Evolutionary conservation across 2,329 filamentous ascomycete species (phyloP).

Genomic region (Colletotrichum melonis): DNA sequence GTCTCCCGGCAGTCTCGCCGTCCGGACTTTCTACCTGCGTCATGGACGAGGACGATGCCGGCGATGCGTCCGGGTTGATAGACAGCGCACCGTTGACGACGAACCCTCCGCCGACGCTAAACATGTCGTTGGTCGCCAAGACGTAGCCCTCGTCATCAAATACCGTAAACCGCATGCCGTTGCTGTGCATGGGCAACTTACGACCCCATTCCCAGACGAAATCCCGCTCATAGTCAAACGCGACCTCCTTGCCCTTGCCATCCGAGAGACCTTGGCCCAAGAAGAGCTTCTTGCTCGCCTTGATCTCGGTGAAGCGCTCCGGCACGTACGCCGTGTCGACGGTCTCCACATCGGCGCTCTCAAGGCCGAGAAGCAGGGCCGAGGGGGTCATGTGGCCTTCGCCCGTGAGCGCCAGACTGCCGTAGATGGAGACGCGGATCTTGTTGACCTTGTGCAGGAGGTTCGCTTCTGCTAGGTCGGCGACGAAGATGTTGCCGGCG

Average conservation of each 20-base stretch:
- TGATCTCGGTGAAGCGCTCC: constrained; percentile 57
- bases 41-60: constrained; percentile 25
- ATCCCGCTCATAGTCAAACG: constrained; percentile 60
- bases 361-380: constrained; percentile 60
- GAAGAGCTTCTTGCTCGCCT: constrained; percentile 55
- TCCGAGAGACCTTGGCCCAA: constrained; percentile 54
- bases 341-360: constrained; percentile 60
- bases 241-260: constrained; percentile 56
- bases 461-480: constrained; percentile 57
- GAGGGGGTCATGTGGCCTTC: constrained; percentile 65
- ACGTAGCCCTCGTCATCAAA: constrained; percentile 59
- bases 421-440: constrained; percentile 61
- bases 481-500: constrained; percentile 62
- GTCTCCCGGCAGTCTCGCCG: constrained; percentile 35
- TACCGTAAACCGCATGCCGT: constrained; percentile 63
- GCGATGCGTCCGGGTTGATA: constrained; percentile 46
- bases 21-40: constrained; percentile 38
- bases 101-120: constrained; percentile 64
- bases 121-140: constrained; percentile 61
- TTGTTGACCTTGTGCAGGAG: constrained; percentile 57
- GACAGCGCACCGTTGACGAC: constrained; percentile 63
- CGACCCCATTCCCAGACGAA: constrained; percentile 64
- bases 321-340: constrained; percentile 62
- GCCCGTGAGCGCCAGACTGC: constrained; percentile 61
- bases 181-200: constrained; percentile 63